phyloP scores from a whole-genome alignment of 192 early-diverging fungal genomes.

The Coemansia sp. region DNA sequence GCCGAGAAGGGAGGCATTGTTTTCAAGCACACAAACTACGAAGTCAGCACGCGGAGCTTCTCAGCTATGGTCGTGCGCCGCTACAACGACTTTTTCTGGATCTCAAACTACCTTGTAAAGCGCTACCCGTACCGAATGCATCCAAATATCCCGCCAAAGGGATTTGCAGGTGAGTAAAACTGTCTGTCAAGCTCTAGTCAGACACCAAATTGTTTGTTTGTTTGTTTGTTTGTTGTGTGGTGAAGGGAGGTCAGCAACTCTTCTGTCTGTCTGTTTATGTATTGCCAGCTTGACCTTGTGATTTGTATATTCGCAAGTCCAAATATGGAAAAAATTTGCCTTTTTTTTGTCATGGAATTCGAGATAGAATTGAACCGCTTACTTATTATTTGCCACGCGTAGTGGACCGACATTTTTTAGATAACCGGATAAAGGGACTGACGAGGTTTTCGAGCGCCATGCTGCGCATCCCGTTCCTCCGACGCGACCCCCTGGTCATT shows the following conservation, averaged over 20 bases:
- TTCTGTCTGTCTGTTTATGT: too few species aligned
- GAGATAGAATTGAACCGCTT: slow-evolving; percentile 10
- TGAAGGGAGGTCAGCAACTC: too few species aligned
- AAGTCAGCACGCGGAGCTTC: slow-evolving; percentile 69
- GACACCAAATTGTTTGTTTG: not conserved
- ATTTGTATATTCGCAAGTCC: too few species aligned
- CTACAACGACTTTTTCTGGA: slow-evolving; percentile 92
- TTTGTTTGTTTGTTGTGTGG: not conserved
- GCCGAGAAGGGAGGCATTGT: slow-evolving; percentile 61
- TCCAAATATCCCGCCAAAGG: slow-evolving; percentile 85
- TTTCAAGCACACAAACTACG: slow-evolving; percentile 88
- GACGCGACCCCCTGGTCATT: slow-evolving; percentile 48
- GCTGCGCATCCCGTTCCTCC: slow-evolving; percentile 51
- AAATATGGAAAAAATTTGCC: not conserved
- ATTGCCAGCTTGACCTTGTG: too few species aligned
- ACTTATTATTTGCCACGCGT: slow-evolving; percentile 25
- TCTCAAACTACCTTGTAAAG: slow-evolving; percentile 73
- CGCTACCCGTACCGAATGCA: slow-evolving; percentile 81
- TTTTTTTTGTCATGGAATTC: not conserved
- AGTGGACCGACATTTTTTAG: slow-evolving; percentile 60
- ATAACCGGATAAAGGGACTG: slow-evolving; percentile 57
- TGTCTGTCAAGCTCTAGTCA: not conserved
- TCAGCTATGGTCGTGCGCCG: slow-evolving; percentile 66
- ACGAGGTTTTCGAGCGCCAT: slow-evolving; percentile 52
- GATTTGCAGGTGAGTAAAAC: slow-evolving; percentile 67